phyloP scores from a whole-genome alignment of 176 grass and related monocot genomes.

The Cenchrus americanus region DNA sequence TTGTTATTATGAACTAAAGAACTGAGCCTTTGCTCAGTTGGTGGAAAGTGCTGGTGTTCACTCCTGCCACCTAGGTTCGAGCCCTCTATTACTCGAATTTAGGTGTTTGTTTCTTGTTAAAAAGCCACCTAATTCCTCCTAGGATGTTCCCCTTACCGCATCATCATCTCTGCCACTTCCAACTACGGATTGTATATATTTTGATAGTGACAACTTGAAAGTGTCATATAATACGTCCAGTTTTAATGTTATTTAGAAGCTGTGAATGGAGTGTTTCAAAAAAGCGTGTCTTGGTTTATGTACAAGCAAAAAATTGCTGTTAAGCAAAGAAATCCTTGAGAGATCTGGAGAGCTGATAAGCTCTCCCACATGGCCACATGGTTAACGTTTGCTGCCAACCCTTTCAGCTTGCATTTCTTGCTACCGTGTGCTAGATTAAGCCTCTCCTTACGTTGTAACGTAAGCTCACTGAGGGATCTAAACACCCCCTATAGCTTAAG shows the following conservation, averaged over 20 bases:
- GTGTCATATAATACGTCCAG: background rate
- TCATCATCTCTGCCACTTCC: too few relatives aligned
- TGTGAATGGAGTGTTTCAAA: background rate
- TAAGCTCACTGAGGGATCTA: background rate
- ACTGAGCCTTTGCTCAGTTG: background rate
- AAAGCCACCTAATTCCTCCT: background rate
- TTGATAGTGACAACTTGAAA: too few relatives aligned
- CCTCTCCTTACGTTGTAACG: background rate
- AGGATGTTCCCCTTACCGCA: background rate
- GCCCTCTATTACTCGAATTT: background rate
- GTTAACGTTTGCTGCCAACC: background rate
- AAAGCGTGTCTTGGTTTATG: background rate
- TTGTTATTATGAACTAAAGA: slow-evolving; percentile 30
- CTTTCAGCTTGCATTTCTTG: background rate
- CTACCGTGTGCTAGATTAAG: background rate
- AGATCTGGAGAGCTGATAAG: background rate
- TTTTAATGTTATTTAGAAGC: background rate
- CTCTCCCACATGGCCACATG: background rate
- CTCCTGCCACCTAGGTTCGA: background rate
- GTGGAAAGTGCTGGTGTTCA: background rate
- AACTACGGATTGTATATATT: too few relatives aligned
- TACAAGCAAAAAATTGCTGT: background rate
- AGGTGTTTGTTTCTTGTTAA: background rate
- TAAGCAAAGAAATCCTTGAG: background rate
- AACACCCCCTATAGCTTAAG: slow-evolving; percentile 3